phyloP scores from a whole-genome alignment of 345 rosid genomes.

The Geranium rotundifolium region DNA sequence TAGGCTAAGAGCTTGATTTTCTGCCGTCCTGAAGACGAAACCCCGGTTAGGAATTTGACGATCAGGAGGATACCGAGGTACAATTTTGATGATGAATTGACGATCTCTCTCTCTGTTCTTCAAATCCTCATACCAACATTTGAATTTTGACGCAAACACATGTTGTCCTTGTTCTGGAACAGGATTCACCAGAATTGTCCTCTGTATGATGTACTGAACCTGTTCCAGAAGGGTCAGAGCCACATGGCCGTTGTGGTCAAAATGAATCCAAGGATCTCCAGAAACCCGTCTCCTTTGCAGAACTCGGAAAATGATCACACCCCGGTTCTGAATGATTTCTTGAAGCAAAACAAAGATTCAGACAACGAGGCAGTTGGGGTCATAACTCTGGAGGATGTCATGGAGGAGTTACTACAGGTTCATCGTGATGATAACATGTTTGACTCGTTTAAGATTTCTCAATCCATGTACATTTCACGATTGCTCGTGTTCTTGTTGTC shows the following conservation, averaged over 20 bases:
- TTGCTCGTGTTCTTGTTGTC: not conserved
- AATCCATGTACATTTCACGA: not conserved
- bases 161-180: not conserved
- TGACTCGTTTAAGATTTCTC: not conserved
- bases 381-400: constrained; percentile 15
- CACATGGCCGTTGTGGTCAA: constrained; percentile 50
- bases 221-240: constrained; percentile 63
- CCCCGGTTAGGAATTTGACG: constrained; percentile 9
- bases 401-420: constrained; percentile 18
- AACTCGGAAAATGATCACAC: not conserved
- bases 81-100: no score
- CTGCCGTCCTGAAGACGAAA: constrained; percentile 12
- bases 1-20: constrained; percentile 13
- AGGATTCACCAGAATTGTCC: constrained; percentile 13
- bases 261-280: not conserved
- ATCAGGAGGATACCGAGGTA: constrained; percentile 14
- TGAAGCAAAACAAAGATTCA: not conserved
- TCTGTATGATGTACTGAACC: constrained; percentile 19
- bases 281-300: not conserved
- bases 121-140: no score
- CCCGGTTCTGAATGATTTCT: not conserved
- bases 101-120: no score
- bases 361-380: constrained; percentile 12
- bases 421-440: not conserved
- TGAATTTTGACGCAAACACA: no score